Percentiles rank a stretch among this genome's conserved stretches.
These are phyloP conservation scores for Isatis tinctoria DNA, from an alignment of 345 rosid species.

Conservation along the genomic window DNA sequence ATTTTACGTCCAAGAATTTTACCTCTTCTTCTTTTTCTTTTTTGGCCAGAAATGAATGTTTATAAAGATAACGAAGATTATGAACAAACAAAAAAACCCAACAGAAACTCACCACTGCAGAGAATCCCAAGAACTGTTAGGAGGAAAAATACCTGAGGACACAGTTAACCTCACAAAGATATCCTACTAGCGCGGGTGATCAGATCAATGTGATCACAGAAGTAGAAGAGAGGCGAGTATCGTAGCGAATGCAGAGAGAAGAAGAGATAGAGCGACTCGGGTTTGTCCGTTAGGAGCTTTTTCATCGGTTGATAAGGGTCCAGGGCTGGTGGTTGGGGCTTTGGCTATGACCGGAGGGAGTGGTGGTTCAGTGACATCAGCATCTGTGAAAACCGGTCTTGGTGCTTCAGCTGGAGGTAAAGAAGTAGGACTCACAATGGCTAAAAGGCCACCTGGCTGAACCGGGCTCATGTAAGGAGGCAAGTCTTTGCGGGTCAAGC, in stretches of 20 bases:
- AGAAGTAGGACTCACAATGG: constrained; percentile 8
- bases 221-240: constrained; percentile 37
- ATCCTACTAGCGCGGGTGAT: not conserved
- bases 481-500: constrained; percentile 26
- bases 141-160: not conserved
- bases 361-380: constrained; percentile 63
- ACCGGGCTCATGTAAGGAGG: constrained; percentile 67
- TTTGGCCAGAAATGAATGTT: not conserved
- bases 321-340: constrained; percentile 18
- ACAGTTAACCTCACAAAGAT: not conserved
- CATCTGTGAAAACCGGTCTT: constrained; percentile 44
- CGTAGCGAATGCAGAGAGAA: constrained; percentile 30
- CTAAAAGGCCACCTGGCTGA: constrained; percentile 46
- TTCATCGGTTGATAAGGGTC: constrained; percentile 31
- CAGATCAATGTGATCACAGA: constrained; percentile 33
- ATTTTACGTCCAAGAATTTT: not conserved
- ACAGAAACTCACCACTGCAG: constrained; percentile 10
- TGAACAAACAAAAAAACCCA: constrained; percentile 21
- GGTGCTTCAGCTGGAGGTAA: constrained; percentile 81
- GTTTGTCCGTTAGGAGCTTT: constrained; percentile 43
- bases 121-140: constrained; percentile 8
- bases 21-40: not conserved
- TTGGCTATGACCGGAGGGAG: constrained; percentile 39
- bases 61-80: constrained; percentile 4
- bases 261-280: constrained; percentile 32